A percentile compares a stretch with the other conserved stretches of the same genome.
Evolutionary conservation across 2,329 filamentous ascomycete species (phyloP).

Genomic region (Celoporthe dispersa): DNA sequence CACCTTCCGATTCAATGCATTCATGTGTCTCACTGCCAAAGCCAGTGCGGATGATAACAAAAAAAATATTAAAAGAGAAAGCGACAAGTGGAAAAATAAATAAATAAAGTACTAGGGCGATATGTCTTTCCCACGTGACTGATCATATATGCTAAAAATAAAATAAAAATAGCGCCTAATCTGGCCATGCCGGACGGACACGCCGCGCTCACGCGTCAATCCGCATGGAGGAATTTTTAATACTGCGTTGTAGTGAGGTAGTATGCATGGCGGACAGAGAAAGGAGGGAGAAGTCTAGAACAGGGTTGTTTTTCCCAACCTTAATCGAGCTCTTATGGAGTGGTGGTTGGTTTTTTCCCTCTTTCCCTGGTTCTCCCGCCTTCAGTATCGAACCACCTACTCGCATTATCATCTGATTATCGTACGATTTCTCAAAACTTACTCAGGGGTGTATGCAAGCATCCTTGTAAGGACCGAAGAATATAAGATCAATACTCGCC

Average conservation of each 20-base stretch:
- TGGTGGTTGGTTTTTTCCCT: not conserved
- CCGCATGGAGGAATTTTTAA: not conserved
- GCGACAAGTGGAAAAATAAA: no score
- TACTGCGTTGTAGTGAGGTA: not conserved
- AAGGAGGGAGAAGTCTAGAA: not conserved
- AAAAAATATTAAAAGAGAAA: not conserved
- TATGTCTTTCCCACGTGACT: not conserved
- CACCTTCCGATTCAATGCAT: no score
- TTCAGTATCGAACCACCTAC: not conserved
- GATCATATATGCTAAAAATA: not conserved
- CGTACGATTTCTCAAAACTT: conserved; percentile 16
- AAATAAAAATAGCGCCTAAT: not conserved
- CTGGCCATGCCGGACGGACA: not conserved
- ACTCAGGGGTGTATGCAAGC: not conserved
- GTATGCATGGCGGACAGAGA: not conserved
- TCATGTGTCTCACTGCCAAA: no score
- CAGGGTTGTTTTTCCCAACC: not conserved
- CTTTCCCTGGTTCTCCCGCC: not conserved
- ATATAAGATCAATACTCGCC: not conserved
- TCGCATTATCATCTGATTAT: conserved; percentile 15
- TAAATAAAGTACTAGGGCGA: no score
- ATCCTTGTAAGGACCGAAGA: not conserved
- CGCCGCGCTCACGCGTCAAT: not conserved
- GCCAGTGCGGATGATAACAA: not conserved
- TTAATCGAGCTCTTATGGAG: not conserved